Base-by-base conservation (phyloP, 768 basidiomycete species). In the Leccinellum luteum region DNA sequence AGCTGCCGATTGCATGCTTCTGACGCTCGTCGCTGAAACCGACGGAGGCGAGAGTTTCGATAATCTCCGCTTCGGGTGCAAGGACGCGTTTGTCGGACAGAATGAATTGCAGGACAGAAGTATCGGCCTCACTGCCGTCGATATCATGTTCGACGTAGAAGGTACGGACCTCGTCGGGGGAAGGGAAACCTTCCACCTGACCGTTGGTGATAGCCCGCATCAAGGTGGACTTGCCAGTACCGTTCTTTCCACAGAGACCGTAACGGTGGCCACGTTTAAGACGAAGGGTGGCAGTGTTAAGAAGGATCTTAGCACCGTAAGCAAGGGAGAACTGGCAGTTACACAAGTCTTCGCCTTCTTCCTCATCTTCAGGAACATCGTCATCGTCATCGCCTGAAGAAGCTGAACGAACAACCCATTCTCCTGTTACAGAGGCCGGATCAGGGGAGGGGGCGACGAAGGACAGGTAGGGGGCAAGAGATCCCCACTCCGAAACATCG, bases 131-230 rank as follows among this genome's bases (percentile, higher is more conserved):
- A 71, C 85, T 89, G 50, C 95, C 95, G 68, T 98, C 95, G 64
- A 98, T 97, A 73, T 98, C 95, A 82, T 98, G 95, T 82, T 96
- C 95, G 72, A 98, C 95, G 78, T 97, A 98, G 87, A 96, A 98
- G 60, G 95, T 98, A 74, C 95, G 93, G 72, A 98, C 95, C 71
- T 94, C 89, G 53, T 95, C 92, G 55, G 94, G 92, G 19, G 94
- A 95, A 13, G 95, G 95, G 89, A 98, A 98, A 66, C 95, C 95
- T 70, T 98, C 95, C 66, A 98, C 95, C 78, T 98, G 95, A 58
- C 90, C 92, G 68, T 93, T 94, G 76, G 86, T 91, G 74, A 94
- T 94, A 60, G 92, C 91, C 63, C 90, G 86, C 92, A 94, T 93
- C 73, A 93, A 85, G 27, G 91, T 93, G 1, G 91, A 93, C 83